Conservation (phyloP, 208 protist species). For the Naegleria gruberi region DNA sequence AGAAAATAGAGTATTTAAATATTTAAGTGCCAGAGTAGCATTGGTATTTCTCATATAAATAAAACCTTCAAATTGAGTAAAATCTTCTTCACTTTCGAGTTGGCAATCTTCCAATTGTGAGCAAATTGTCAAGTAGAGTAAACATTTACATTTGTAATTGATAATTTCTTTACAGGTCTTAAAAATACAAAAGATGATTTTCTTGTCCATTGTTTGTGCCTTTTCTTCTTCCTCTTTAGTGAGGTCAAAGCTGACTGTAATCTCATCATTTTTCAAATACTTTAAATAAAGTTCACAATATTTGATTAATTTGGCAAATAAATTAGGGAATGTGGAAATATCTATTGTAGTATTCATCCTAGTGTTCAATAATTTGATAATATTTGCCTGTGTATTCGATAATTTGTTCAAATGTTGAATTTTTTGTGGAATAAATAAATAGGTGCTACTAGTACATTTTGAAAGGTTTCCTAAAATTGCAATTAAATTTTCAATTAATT, state of each 20-base stretch:
- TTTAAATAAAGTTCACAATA: neutral
- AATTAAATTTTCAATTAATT: neutral
- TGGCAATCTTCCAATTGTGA: neutral
- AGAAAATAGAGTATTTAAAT: neutral
- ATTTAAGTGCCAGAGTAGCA: neutral
- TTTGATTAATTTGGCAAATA: neutral
- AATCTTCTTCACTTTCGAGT: neutral
- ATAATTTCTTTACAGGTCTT: neutral
- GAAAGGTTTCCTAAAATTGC: neutral
- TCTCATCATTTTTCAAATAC: neutral
- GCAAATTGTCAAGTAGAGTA: neutral
- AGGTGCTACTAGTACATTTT: neutral
- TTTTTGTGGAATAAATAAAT: neutral
- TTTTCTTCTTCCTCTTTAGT: no score
- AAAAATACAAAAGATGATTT: no score
- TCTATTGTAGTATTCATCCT: neutral
- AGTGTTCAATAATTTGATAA: neutral
- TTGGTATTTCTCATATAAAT: neutral
- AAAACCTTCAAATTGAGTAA: neutral
- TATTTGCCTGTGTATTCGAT: neutral
- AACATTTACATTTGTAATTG: neutral
- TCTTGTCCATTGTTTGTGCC: no score
- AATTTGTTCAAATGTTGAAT: neutral
- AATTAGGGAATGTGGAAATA: neutral
- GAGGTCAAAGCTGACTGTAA: no score